Base-by-base conservation (phyloP, 2,329 filamentous ascomycete genomes). In the Talaromyces sp. region DNA sequence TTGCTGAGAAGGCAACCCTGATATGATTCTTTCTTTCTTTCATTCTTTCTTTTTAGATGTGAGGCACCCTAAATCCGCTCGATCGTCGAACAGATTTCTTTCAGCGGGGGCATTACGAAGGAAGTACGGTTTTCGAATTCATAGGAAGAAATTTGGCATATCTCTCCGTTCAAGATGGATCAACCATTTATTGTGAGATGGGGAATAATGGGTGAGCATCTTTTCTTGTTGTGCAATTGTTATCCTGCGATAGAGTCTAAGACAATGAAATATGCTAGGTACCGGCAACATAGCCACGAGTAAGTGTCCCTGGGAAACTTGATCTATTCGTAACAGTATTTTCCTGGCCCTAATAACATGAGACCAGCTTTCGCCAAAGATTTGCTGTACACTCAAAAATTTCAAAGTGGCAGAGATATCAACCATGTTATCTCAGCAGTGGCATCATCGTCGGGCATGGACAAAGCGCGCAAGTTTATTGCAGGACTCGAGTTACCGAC, bases 401-500 rank as follows among this genome's bases (percentile, higher is more conserved):
- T 79, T 46, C 88, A 91, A 64, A 82, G 81, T 53, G 88, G 89
- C 53, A 76, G 78, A 59, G 88, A 94, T 65, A 80, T 96, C 62
- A 81, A 82, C 57, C 91, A 96, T 76, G 83, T 85, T 65, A 82
- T 96, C 51, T 84, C 87, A 22, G 91, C 90, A 17, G 91, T 89
- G 8, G 88, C 89, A 25, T 94, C 90, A 1, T 94, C 90, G 5
- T 85, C 82, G 39, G 90, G 88, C 50, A 79, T 82, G 62, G 79
- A 84, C 43, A 84, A 86, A 54, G 90, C 91, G 1, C 79, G 82
- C 60, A 77, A 84, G 50, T 96, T 96, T 75, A 81, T 96, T 69
- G 78, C 83, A 62, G 84, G 86, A 62, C 82, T 88, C 36, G 82
- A 86, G 59, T 84, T 87, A n/a, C 85, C 88, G 2, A 75, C 81